Base-by-base conservation (phyloP, 108 stramenopile genomes). In the Cyclotella atomus region DNA sequence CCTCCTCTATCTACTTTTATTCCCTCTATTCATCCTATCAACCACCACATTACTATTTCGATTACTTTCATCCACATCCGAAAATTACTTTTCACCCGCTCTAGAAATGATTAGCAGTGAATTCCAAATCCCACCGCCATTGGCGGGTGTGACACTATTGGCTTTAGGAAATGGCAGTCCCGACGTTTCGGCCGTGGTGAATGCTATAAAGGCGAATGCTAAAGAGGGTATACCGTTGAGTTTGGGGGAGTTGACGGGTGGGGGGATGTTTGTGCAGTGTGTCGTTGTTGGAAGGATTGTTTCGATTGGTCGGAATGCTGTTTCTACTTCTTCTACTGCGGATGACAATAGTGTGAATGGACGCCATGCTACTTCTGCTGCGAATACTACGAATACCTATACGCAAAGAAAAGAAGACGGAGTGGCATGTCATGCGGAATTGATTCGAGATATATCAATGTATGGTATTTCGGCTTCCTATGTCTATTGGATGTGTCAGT, bases 151-250 rank as follows among this genome's bases (percentile, higher is more conserved):
- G 25, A 88, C 91, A 9, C 75, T 90, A n/a, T 74, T 92, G 12
- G 89, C 91, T 1, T 60, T 92, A 20, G 91, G 91, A 30, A 92
- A 92, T 75, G 91, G 91, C 2, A 85, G 88, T 23, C 85, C 91
- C 3, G 91, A 92, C 65, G 85, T 89, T 6, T 80, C 72, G 43
- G 79, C 89, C 10, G 67, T 83, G 5, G 60, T 89, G 32, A 83
- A 85, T 34, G 84, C 87, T 14, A 62, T 89, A 0, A 50, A 54
- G 23, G 28, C 33, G 3, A 57, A 56, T 25, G 28, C 59, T 14
- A 66, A 44, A 8, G 64, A 87, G 35, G 88, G 89, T 1, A 75
- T 79, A 41, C 67, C 59, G n/a, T 32, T 79, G 25, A 47, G 50
- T n/a, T 45, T 92, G n/a, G 85, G 87, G 17, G 88, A 87, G 50